Evolutionary conservation across 2,329 filamentous ascomycete genomes (phyloP).

Genomic region (Claviceps capensis): DNA sequence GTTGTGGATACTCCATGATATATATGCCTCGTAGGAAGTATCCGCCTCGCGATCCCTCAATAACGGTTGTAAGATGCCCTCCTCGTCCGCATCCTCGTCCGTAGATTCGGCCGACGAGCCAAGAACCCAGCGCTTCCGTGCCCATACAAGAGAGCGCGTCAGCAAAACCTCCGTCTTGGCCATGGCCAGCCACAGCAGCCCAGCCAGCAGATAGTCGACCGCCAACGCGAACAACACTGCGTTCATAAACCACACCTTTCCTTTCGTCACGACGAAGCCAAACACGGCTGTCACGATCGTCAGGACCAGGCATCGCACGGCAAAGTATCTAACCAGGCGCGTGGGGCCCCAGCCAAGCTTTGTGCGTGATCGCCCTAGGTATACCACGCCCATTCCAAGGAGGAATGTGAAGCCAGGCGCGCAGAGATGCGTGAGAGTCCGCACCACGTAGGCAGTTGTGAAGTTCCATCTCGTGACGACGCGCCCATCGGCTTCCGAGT

Average conservation of each 20-base stretch:
- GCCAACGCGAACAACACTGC: conserved; percentile 29
- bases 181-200: conserved; percentile 26
- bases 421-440: conserved; percentile 30
- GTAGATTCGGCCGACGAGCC: conserved; percentile 7
- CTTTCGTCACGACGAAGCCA: conserved; percentile 19
- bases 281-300: conserved; percentile 19
- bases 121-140: conserved; percentile 4
- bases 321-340: conserved; percentile 25
- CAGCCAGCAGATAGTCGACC: conserved; percentile 30
- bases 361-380: conserved; percentile 28
- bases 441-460: conserved; percentile 22
- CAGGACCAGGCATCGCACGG: conserved; percentile 22
- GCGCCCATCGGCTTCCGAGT: conserved; percentile 22
- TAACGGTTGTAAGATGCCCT: conserved; percentile 19
- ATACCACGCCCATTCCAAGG: conserved; percentile 31
- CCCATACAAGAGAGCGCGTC: conserved; percentile 11
- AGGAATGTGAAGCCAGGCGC: conserved; percentile 31
- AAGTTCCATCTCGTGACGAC: conserved; percentile 24
- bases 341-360: conserved; percentile 24
- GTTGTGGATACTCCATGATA: conserved; percentile 30
- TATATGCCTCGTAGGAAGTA: background rate
- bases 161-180: conserved; percentile 21
- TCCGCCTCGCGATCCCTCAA: conserved; percentile 8
- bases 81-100: background rate
- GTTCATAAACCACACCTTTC: conserved; percentile 28